Evolutionary conservation across 1,139 yeast species (phyloP), one percentile per base, ranked within the genome.

Genomic region (Protomyces pachydermus): DNA sequence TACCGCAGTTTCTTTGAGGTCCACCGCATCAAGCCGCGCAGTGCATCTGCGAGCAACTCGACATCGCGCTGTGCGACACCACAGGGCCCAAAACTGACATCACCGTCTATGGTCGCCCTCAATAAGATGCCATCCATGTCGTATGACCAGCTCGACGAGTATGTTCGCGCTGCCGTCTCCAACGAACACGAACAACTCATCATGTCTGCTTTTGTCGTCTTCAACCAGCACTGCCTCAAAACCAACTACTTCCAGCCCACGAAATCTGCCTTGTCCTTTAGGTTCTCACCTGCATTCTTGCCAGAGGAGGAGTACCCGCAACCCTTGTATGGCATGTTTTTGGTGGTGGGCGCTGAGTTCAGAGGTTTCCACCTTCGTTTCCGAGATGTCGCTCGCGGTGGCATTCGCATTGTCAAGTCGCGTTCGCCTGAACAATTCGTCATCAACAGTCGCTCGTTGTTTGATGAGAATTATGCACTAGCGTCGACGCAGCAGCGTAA

Each of bases 341-440:
- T 93, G 71, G 88, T 91, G 66, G 97, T 93, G 67, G 98, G 98
- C 68, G 88, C 91, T 70, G 97, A 95, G 74, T 93, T 93, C 78
- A 84, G 97, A 75, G 98, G 98, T 39, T 93, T 93, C 87, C 98
- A 93, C 75, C 86, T 93, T 70, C 84, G 98, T 76, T 93, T 93
- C 79, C 86, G 97, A 75, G 98, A 93, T 76, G 91, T 93, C 72
- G 96, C 98, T 42, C 85, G 98, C 76, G 98, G 98, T 76, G 98
- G 98, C 75, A 93, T 93, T 72, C 85, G 98, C 78, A 88, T 93
- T 73, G 98, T 93, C 72, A 87, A 87, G 74, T 87, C 96, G 14
- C 84, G 96, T 75, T 87, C 89, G 60, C 78, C 80, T 67, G 98
- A 93, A 77, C 91, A 91, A 56, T 93, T 91, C 76, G 84, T 87